Percentiles rank a stretch among this genome's conserved stretches.
phyloP scores from a whole-genome alignment of 2,329 filamentous ascomycete genomes.

The Drechslera avenae region DNA sequence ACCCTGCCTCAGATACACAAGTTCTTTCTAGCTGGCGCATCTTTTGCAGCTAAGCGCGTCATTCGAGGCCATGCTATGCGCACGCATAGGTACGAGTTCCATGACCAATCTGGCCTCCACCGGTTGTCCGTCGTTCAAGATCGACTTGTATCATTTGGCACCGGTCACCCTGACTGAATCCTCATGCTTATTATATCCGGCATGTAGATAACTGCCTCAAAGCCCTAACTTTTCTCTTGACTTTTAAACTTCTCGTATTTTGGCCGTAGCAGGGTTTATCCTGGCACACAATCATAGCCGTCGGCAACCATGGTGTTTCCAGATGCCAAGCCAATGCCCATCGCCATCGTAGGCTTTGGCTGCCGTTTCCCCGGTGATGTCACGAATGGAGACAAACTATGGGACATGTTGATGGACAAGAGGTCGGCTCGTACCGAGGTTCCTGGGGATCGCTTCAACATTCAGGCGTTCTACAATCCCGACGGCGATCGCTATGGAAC shows the following conservation, averaged over 20 bases:
- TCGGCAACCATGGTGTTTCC: constrained; percentile 4
- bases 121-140: not conserved
- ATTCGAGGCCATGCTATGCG: not conserved
- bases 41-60: not conserved
- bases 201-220: not conserved
- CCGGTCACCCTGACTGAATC: not conserved
- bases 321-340: constrained; percentile 26
- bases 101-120: not conserved
- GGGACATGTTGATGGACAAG: constrained; percentile 19
- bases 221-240: not conserved
- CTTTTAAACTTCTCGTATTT: not conserved
- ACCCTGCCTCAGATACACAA: not conserved
- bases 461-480: constrained; percentile 24
- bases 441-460: constrained; percentile 19
- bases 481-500: constrained; percentile 19
- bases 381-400: constrained; percentile 20
- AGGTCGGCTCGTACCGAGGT: constrained; percentile 15
- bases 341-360: constrained; percentile 38
- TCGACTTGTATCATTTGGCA: not conserved
- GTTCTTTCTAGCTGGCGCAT: not conserved
- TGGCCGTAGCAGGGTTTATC: not conserved
- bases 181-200: not conserved
- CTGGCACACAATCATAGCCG: not conserved
- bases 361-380: constrained; percentile 25
- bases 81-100: not conserved